phyloP scores from a whole-genome alignment of 805 yeast species.

The Lachancea sp. region DNA sequence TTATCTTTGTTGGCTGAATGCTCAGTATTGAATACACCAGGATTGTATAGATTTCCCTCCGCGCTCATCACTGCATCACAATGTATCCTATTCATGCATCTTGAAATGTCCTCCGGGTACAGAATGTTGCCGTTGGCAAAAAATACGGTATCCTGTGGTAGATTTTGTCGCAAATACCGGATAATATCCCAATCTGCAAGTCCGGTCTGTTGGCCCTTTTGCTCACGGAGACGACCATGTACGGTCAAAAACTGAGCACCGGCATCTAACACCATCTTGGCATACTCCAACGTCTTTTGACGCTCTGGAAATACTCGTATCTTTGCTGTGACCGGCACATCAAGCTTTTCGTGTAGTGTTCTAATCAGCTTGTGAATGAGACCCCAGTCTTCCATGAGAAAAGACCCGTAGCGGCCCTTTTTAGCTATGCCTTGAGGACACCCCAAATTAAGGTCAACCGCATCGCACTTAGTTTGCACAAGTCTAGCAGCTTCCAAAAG shows the following conservation, averaged over 20 bases:
- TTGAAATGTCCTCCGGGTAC: constrained; percentile 73
- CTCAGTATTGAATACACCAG: constrained; percentile 63
- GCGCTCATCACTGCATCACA: constrained; percentile 98
- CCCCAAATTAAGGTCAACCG: constrained; percentile 91
- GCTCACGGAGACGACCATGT: constrained; percentile 93
- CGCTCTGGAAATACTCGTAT: constrained; percentile 82
- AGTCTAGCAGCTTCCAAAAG: constrained; percentile 72
- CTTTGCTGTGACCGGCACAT: constrained; percentile 91
- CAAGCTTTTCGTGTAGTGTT: constrained; percentile 65
- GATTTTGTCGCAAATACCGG: constrained; percentile 65
- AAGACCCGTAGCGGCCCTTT: constrained; percentile 93
- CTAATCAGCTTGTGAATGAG: constrained; percentile 64
- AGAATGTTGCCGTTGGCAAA: constrained; percentile 94
- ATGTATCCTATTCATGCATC: constrained; percentile 55
- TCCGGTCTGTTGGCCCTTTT: constrained; percentile 96
- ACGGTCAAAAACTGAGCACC: constrained; percentile 95
- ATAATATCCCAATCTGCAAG: constrained; percentile 88
- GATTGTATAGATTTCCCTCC: constrained; percentile 89
- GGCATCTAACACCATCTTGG: constrained; percentile 79
- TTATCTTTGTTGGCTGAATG: constrained; percentile 45
- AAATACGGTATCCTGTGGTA: constrained; percentile 75
- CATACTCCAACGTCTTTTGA: constrained; percentile 79
- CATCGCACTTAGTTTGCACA: constrained; percentile 84
- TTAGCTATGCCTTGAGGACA: constrained; percentile 98
- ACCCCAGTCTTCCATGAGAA: constrained; percentile 96